Conservation (phyloP, 208 protist species). For the Leishmania major region DNA sequence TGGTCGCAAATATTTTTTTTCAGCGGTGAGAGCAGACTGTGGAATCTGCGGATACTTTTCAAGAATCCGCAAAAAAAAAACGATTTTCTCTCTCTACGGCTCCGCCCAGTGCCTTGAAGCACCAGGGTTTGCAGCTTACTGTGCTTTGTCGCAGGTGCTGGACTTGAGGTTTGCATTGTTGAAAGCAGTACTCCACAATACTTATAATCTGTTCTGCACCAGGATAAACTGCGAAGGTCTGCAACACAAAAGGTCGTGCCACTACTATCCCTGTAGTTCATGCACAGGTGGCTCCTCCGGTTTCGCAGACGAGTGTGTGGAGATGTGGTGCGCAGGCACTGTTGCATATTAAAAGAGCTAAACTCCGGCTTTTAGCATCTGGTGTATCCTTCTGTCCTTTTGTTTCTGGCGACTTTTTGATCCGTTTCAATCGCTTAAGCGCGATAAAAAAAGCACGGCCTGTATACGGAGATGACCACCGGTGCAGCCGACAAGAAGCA, state of each 20-base stretch:
- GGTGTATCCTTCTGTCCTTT: background rate
- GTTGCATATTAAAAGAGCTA: background rate
- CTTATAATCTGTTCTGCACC: background rate
- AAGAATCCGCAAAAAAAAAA: no score
- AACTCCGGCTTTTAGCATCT: background rate
- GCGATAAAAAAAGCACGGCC: background rate
- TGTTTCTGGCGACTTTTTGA: background rate
- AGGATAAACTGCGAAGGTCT: background rate
- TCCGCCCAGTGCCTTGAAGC: no score
- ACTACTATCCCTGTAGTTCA: background rate
- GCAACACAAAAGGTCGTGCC: background rate
- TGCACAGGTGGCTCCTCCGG: background rate
- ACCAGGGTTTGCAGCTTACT: no score
- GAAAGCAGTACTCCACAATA: background rate
- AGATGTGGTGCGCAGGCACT: background rate
- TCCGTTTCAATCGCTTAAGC: background rate
- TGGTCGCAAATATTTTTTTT: no score
- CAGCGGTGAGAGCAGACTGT: no score
- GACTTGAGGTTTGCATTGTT: background rate
- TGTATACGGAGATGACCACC: background rate
- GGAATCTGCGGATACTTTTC: no score
- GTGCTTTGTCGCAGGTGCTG: background rate
- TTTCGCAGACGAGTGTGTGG: background rate
- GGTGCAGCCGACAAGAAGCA: constrained; percentile 24
- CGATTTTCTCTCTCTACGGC: no score